Evolutionary conservation across 192 early-diverging fungal genomes (phyloP).

Genomic region (Rhizophlyctis rosea): DNA sequence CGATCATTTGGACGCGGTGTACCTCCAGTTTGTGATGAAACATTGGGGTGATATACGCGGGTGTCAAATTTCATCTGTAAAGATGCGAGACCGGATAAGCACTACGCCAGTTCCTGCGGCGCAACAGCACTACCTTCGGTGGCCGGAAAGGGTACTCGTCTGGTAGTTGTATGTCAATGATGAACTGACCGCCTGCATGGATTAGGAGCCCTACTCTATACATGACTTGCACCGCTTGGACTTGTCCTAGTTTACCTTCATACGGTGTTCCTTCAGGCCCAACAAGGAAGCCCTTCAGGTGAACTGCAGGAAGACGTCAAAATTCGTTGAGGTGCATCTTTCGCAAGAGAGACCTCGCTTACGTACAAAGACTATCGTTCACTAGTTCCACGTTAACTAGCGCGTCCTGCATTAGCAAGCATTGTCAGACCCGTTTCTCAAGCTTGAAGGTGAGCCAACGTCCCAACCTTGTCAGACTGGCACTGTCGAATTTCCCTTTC

Average conservation of each 20-base stretch:
- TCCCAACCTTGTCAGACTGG: too few species aligned
- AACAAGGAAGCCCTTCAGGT: constrained; percentile 33
- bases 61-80: constrained; percentile 48
- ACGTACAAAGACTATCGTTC: constrained; percentile 33
- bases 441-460: too few species aligned
- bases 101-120: neutral
- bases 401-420: constrained; percentile 23
- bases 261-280: constrained; percentile 51
- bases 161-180: constrained; percentile 35
- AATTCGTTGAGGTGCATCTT: neutral
- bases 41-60: constrained; percentile 55
- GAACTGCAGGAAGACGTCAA: neutral
- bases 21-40: constrained; percentile 56
- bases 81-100: constrained; percentile 4
- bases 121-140: constrained; percentile 28
- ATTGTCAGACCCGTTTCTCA: too few species aligned
- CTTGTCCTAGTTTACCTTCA: constrained; percentile 35
- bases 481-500: constrained; percentile 43
- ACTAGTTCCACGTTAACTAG: constrained; percentile 28
- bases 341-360: neutral
- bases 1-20: too few species aligned
- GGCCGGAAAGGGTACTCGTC: constrained; percentile 47
- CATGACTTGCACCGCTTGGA: constrained; percentile 23
- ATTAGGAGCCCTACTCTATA: constrained; percentile 1
- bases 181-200: constrained; percentile 32